Base-by-base conservation (phyloP, 2,329 filamentous ascomycete genomes). In the Phaeoacremonium minimum region DNA sequence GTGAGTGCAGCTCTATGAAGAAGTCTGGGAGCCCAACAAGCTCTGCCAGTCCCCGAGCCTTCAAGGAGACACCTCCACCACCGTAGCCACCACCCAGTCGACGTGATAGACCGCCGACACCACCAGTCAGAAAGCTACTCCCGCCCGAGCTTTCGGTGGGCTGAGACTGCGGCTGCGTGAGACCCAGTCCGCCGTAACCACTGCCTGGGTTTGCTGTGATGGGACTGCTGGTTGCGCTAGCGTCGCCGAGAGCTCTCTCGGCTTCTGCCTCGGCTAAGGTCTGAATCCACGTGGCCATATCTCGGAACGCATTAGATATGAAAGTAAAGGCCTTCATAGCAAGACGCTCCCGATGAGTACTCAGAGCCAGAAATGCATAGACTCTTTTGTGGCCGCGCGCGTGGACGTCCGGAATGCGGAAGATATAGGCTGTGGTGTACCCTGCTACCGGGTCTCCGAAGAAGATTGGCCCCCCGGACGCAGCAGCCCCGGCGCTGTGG, bases 351-450 rank as follows among this genome's bases (percentile, higher is more conserved):
- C 75, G 75, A 55, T 83, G 76, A 9, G 78, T 83, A 53, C 72
- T 80, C 32, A 84, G 69, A 3, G 79, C 78, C 40, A 85, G 57
- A 41, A 85, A 77, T 9, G 80, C 80, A 50, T 85, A 85, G 11
- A 83, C 75, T n/a, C 80, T 73, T 56, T 81, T 80, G 46, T 82
- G 76, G 5, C 80, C 80, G 11, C 80, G 75, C 12, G 80, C 80
- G 44, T 82, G 79, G 22, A 82, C 66, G 51, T 85, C 80, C 6
- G 80, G 75, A 29, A 85, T 80, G 17, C 80, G 79, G 51, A 85
- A 85, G 45, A 84, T 80, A 56, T 82, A 84, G 12, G 80, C 80
- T 0, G 80, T 85, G 0, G 80, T 85, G 57, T 83, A 84, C 18
- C 80, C 80, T 2, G 79, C 73, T 1, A 73, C 55, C 2, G 77